phyloP scores from a whole-genome alignment of 73 alveolate species.

The Paramecium pentaurelia region DNA sequence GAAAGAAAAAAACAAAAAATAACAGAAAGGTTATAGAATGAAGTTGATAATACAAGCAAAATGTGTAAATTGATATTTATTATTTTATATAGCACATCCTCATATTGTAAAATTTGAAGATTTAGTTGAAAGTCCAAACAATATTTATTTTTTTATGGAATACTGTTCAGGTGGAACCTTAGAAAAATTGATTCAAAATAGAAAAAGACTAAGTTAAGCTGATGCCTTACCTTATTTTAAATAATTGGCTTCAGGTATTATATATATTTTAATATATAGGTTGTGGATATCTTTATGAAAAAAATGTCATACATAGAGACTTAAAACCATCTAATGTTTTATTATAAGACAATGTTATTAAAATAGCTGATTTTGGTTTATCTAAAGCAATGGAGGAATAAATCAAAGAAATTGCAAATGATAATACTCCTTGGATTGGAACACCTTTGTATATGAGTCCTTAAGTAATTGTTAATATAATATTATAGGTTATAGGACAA shows the following conservation, averaged over 20 bases:
- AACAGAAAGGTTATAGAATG: slow-evolving; percentile 48
- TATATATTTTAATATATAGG: background rate
- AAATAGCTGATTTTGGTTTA: slow-evolving; percentile 57
- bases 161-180: slow-evolving; percentile 58
- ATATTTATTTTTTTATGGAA: slow-evolving; percentile 60
- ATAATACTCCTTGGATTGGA: slow-evolving; percentile 18
- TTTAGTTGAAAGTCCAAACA: slow-evolving; percentile 58
- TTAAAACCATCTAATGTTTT: slow-evolving; percentile 51
- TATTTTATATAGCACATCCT: slow-evolving; percentile 42
- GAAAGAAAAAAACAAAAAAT: slow-evolving; percentile 46
- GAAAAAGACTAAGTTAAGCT: slow-evolving; percentile 35
- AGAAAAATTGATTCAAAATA: slow-evolving; percentile 24
- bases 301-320: slow-evolving; percentile 50
- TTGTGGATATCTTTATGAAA: slow-evolving; percentile 52
- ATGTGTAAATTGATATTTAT: background rate
- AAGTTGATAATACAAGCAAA: slow-evolving; percentile 54
- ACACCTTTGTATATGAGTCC: slow-evolving; percentile 44
- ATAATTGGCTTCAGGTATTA: slow-evolving; percentile 11
- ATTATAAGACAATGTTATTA: background rate
- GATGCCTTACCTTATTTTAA: slow-evolving; percentile 41
- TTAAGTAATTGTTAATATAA: background rate
- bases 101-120: slow-evolving; percentile 56
- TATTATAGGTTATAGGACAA: background rate
- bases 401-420: background rate
- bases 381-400: slow-evolving; percentile 3